Evolutionary conservation across 2,329 filamentous ascomycete genomes (phyloP).

Genomic region (Neopestalotiopsis clavispora): DNA sequence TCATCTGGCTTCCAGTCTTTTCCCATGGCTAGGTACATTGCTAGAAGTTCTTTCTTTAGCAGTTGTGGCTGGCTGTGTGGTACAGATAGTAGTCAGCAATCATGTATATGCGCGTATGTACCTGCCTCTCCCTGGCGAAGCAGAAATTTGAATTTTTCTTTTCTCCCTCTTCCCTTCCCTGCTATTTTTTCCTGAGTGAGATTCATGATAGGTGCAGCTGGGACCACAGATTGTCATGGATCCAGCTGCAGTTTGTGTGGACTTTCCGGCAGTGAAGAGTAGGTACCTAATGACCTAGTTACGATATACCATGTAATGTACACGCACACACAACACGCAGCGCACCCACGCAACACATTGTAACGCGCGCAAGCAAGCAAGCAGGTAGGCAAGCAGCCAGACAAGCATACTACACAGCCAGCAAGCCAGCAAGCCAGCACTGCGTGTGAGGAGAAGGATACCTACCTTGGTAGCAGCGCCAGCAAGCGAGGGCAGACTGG

Average conservation of each 20-base stretch:
- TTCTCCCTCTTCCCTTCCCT: not conserved
- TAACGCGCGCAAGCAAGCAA: not conserved
- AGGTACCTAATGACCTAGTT: not conserved
- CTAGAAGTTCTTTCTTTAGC: not conserved
- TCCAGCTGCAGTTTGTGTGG: conserved; percentile 13
- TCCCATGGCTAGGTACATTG: not conserved
- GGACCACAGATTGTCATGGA: conserved; percentile 1
- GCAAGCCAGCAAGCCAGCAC: not conserved
- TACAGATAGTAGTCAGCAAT: not conserved
- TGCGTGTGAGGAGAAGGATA: not conserved
- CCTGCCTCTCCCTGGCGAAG: not conserved
- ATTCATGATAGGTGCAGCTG: not conserved
- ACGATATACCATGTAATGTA: conserved; percentile 1
- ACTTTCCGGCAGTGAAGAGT: not conserved
- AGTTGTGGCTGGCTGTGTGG: not conserved
- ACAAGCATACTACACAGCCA: not conserved
- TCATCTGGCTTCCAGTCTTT: not conserved
- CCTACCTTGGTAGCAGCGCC: not conserved
- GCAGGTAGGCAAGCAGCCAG: not conserved
- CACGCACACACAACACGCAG: not conserved
- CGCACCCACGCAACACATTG: not conserved
- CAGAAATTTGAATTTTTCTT: not conserved
- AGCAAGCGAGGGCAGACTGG: not conserved
- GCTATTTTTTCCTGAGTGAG: not conserved
- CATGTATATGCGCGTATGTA: not conserved